Evolutionary conservation across 306 rosid species (phyloP).

Genomic region (Lablab purpureus): DNA sequence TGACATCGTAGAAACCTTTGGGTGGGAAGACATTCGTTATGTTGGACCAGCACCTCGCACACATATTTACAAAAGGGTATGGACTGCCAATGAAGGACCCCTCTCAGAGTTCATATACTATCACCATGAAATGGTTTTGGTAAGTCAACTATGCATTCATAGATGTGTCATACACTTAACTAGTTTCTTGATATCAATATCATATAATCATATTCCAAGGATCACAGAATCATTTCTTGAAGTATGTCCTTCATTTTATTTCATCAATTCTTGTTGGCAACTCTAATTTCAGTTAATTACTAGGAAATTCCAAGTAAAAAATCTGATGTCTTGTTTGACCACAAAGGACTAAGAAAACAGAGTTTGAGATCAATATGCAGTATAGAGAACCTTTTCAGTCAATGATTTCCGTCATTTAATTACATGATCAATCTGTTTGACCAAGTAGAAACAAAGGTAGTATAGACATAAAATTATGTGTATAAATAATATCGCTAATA

Average conservation of each 20-base stretch:
- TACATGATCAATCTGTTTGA: constrained; percentile 4
- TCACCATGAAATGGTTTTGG: constrained; percentile 97
- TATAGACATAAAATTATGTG: not conserved
- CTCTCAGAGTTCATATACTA: constrained; percentile 84
- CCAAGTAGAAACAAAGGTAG: constrained; percentile 8
- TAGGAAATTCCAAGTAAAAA: not conserved
- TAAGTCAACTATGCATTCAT: constrained; percentile 44
- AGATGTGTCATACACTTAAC: not conserved
- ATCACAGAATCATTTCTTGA: not conserved
- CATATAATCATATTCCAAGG: not conserved
- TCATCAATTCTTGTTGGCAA: not conserved
- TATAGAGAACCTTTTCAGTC: not conserved
- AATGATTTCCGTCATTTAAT: constrained; percentile 11
- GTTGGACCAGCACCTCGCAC: constrained; percentile 91
- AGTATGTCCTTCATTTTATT: not conserved
- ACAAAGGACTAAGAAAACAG: not conserved
- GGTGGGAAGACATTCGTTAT: constrained; percentile 81
- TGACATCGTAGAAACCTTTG: constrained; percentile 65
- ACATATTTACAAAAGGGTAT: constrained; percentile 72
- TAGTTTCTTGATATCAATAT: constrained; percentile 13
- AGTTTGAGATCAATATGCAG: not conserved
- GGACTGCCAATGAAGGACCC: constrained; percentile 97
- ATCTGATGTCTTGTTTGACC: not conserved
- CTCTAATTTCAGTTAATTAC: constrained; percentile 10
- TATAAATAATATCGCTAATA: constrained; percentile 9